phyloP scores from a whole-genome alignment of 2,329 filamentous ascomycete species.

The Coniochaeta pulveracea region DNA sequence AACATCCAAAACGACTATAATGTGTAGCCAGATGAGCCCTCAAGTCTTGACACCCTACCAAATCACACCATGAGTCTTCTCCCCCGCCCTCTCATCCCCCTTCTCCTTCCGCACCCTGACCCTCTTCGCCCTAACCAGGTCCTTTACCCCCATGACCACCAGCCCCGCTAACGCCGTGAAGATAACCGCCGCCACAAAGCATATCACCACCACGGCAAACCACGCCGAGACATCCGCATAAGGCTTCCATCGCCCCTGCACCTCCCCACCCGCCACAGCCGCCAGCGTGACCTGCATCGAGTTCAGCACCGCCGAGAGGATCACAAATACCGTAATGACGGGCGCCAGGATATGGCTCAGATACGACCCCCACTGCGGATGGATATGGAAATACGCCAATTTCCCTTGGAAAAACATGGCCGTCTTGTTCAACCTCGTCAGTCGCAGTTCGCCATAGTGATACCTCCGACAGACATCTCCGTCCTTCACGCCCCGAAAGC shows the following conservation, averaged over 20 bases:
- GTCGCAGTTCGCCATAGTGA: slow-evolving; percentile 24
- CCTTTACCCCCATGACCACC: slow-evolving; percentile 11
- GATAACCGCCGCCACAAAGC: slow-evolving; percentile 12
- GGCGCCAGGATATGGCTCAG: slow-evolving; percentile 14
- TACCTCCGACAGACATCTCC: slow-evolving; percentile 18
- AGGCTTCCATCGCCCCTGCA: slow-evolving; percentile 8
- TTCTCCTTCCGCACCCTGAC: slow-evolving; percentile 10
- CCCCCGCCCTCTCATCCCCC: slow-evolving; percentile 7
- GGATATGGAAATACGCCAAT: slow-evolving; percentile 16
- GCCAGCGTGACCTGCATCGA: slow-evolving; percentile 17
- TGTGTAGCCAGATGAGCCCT: no score
- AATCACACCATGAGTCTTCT: slow-evolving; percentile 12
- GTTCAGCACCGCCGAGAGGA: slow-evolving; percentile 16
- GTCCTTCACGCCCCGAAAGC: slow-evolving; percentile 16
- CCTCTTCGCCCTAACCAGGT: slow-evolving; percentile 9
- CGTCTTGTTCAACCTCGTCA: slow-evolving; percentile 21
- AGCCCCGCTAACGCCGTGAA: slow-evolving; percentile 6
- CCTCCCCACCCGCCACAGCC: slow-evolving; percentile 4
- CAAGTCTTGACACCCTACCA: no score
- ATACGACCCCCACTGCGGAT: slow-evolving; percentile 16
- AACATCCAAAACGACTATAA: no score
- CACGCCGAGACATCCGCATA: slow-evolving; percentile 12
- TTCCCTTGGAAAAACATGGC: slow-evolving; percentile 10
- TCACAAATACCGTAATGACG: slow-evolving; percentile 15
- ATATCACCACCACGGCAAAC: slow-evolving; percentile 13